Evolutionary conservation across 2,329 filamentous ascomycete species (phyloP).

Genomic region (Alternaria sp.): DNA sequence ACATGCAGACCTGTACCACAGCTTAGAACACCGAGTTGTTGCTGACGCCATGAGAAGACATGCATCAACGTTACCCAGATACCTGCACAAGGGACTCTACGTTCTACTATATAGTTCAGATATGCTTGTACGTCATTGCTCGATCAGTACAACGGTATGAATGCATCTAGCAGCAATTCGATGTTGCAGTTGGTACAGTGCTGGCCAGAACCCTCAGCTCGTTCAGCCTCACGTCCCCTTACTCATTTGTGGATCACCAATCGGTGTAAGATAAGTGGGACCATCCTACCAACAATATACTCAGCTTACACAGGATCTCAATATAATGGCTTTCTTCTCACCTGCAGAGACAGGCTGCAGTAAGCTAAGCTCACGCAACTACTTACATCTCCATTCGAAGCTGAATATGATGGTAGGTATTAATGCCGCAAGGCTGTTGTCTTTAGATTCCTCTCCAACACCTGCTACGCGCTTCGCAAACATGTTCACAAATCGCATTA

Average conservation of each 20-base stretch:
- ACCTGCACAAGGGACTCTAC: not conserved
- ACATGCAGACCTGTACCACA: not conserved
- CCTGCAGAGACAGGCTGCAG: not conserved
- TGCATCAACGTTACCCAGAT: not conserved
- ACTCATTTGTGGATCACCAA: not conserved
- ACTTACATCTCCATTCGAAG: not conserved
- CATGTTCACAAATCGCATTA: not conserved
- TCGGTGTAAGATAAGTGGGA: not conserved
- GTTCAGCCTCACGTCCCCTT: slow-evolving; percentile 1
- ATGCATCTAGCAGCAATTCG: not conserved
- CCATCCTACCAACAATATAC: not conserved
- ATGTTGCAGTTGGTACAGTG: not conserved
- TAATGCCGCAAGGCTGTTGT: slow-evolving; percentile 3
- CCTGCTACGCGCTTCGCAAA: not conserved
- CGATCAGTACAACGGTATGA: not conserved
- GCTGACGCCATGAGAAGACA: not conserved
- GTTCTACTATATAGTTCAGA: not conserved
- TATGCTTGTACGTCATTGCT: not conserved
- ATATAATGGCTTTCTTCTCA: not conserved
- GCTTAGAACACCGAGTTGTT: not conserved
- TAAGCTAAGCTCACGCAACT: not conserved
- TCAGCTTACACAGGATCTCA: not conserved
- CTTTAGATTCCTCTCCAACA: not conserved
- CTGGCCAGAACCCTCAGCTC: not conserved
- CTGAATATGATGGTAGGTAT: not conserved